Base-by-base conservation (phyloP, 2,329 filamentous ascomycete genomes). In the Pseudocercospora eumusae region DNA sequence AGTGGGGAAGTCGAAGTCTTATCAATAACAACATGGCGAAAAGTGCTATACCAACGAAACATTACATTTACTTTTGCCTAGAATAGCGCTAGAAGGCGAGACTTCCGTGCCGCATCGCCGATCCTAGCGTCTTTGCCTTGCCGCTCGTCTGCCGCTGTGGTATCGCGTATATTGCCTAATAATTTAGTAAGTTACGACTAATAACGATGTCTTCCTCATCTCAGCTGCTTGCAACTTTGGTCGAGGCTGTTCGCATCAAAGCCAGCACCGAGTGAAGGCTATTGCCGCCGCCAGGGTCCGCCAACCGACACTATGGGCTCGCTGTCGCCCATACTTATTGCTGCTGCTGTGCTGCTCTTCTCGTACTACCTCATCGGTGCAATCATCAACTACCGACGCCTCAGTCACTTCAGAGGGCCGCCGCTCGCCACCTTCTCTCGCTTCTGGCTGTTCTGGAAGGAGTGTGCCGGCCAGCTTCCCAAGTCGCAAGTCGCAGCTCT, bases 381-480 rank as follows among this genome's bases (percentile, higher is more conserved):
- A 10, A 56, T 69, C 47, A 15, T 66, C 61, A 70, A 68, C 56
- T 66, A 70, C 55, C 68, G 66, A 40, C 66, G 65, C 18, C 67
- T 72, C 23, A 47, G 64, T 7, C 68, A 71, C n/a, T 72, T 73
- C 66, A 59, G 56, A 61, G 71, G 71, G 6, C 71, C 71, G 28
- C 62, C 58, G 25, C 63, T 69, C 31, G 71, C 71, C 6, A 60
- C 60, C 20, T 62, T 66, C 59, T 67, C 62, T 31, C 61, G 66
- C 13, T 42, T 65, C 11, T 73, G 71, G 71, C 60, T 72, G 33
- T 73, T 73, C 63, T 69, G 67, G 66, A 65, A 72, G 55, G 64
- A 68, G 33, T 60, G 66, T 57, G 45, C 50, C 40, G 66, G 62
- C 13, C 52, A 59, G n/a, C 55, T 72, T 21, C 59, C 64, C 47